Conservation (phyloP, 495 filamentous ascomycete genomes). For the Tuber microsphaerosporum region DNA sequence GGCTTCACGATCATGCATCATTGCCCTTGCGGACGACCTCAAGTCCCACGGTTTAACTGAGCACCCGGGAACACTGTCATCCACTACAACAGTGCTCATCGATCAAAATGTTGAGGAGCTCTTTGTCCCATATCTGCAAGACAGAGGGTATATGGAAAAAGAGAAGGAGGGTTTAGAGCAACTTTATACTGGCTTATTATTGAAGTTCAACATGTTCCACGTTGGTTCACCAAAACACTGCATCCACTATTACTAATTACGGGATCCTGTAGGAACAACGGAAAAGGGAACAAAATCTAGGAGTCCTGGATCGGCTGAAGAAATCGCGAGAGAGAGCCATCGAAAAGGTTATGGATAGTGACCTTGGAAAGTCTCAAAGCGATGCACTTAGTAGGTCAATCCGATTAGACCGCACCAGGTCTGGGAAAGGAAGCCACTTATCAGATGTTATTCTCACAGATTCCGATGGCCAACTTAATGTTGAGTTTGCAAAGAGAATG, state of each 20-base stretch:
- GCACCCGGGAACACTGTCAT: slow-evolving; percentile 81
- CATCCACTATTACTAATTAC: background rate
- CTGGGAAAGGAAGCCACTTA: slow-evolving; percentile 26
- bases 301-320: slow-evolving; percentile 41
- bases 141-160: slow-evolving; percentile 89
- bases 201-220: slow-evolving; percentile 93
- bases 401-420: slow-evolving; percentile 39
- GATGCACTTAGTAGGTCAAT: slow-evolving; percentile 38
- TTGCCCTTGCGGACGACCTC: slow-evolving; percentile 77
- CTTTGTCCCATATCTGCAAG: slow-evolving; percentile 90
- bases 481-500: slow-evolving; percentile 89
- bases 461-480: slow-evolving; percentile 72
- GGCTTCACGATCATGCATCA: slow-evolving; percentile 77
- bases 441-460: slow-evolving; percentile 80
- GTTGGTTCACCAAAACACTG: slow-evolving; percentile 27
- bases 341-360: slow-evolving; percentile 41
- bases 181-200: slow-evolving; percentile 81
- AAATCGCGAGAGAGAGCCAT: slow-evolving; percentile 40
- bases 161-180: slow-evolving; percentile 87
- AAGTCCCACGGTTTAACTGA: slow-evolving; percentile 93
- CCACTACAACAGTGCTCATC: slow-evolving; percentile 72
- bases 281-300: slow-evolving; percentile 43
- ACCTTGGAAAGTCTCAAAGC: slow-evolving; percentile 41
- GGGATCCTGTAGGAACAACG: slow-evolving; percentile 36
- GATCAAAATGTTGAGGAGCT: slow-evolving; percentile 96